Evolutionary conservation across 495 filamentous ascomycete genomes (phyloP), one percentile per base, ranked within the genome.

Genomic region (Barbatosphaeria neglecta): DNA sequence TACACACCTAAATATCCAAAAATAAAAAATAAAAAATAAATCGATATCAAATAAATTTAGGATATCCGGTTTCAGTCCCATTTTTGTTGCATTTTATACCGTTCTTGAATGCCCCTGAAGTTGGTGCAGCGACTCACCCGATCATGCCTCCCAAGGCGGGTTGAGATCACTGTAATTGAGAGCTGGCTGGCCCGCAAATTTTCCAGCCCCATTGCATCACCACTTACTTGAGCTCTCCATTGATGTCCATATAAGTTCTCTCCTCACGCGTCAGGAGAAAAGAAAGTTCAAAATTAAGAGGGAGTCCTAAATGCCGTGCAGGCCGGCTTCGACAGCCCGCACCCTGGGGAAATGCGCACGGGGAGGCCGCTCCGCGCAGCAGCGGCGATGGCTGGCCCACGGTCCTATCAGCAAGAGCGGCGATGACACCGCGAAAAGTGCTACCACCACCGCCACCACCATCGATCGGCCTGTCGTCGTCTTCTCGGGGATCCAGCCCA

Each of bases 401-500:
- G 22, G 22, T 20, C 17, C 38, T 8, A 31, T 8, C 27, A 13
- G 7, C 27, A 10, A 13, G 9, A 31, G 27, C 15, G 15, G 27
- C 27, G 2, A 31, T 31, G 7, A n/a, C 31, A 4, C 16, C 31
- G 25, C 43, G n/a, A 1, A n/a, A 13, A 18, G 11, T 5, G 16
- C 43, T 24, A 9, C 15, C 9, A 3, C 25, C 2, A n/a, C 8
- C 25, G 1, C 16, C 15, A 18, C 15, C 8, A 8, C 27, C 7
- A 25, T 42, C n/a, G n/a, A n/a, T n/a, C n/a, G 13, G 6, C 42
- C 50, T 10, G 47, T 52, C 23, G 65, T 81, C 23, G 71, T 98
- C 50, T 97, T 97, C 71, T 97, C 93, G 9, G 92, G 88, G 23
- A 97, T 98, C 50, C 92, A 98, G 57, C 93, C 92, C 16, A 97